Conservation (phyloP, 148 eudicot genomes). For the Rhododendron mucronatum region DNA sequence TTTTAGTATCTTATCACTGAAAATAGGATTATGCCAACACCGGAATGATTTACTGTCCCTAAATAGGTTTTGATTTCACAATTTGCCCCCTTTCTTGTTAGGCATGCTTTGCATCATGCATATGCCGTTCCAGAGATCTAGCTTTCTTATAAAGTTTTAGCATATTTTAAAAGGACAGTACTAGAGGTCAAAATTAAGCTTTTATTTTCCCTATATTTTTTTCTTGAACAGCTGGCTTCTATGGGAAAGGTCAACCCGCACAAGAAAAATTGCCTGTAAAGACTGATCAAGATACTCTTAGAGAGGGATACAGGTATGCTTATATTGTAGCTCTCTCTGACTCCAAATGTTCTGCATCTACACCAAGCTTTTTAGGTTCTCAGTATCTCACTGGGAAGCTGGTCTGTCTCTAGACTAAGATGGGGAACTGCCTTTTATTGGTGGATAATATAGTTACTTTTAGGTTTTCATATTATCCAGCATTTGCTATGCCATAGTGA, state of each 20-base stretch:
- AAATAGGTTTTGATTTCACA: not conserved
- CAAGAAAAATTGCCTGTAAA: constrained; percentile 43
- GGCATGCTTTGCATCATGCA: not conserved
- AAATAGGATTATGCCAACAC: not conserved
- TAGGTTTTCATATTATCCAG: not conserved
- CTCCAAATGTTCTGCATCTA: not conserved
- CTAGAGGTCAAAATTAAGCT: not conserved
- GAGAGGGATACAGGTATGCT: constrained; percentile 74
- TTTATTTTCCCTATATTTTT: not conserved
- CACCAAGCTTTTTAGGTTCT: not conserved
- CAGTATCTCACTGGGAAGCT: not conserved
- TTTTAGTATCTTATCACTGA: not conserved
- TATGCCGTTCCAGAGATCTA: not conserved
- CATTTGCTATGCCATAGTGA: not conserved
- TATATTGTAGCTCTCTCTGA: not conserved
- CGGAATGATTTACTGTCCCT: not conserved
- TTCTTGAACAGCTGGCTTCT: constrained; percentile 47
- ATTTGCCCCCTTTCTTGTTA: not conserved
- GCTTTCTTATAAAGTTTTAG: not conserved
- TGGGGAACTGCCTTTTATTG: not conserved
- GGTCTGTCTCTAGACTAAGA: not conserved
- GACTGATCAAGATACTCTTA: constrained; percentile 82
- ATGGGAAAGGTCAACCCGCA: constrained; percentile 41
- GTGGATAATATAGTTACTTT: not conserved
- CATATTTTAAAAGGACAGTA: not conserved